These are phyloP conservation scores for Protomyces lactucae-debilis DNA, from an alignment of 1,139 yeast species.

Conservation along the genomic window DNA sequence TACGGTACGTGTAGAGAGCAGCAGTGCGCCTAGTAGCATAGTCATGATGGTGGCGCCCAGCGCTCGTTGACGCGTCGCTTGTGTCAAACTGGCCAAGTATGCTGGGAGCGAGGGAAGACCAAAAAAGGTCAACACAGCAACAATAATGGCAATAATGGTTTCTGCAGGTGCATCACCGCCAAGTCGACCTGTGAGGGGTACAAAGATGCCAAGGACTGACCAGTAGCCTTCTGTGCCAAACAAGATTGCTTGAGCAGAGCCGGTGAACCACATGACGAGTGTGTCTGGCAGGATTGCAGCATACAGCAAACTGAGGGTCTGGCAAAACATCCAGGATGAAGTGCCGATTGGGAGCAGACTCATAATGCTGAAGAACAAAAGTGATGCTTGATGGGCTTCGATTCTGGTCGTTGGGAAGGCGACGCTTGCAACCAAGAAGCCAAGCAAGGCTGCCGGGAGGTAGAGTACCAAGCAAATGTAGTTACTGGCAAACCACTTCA, in stretches of 20 bases:
- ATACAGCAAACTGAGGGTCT: conserved; percentile 3
- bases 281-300: conserved; percentile 12
- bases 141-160: conserved; percentile 25
- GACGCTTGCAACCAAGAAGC: conserved; percentile 1
- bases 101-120: conserved; percentile 23
- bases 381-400: conserved; percentile 4
- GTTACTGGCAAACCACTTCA: conserved; percentile 16
- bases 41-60: conserved; percentile 2
- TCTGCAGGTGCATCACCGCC: conserved; percentile 27
- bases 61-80: conserved; percentile 1
- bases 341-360: conserved; percentile 10
- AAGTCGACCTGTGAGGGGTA: conserved; percentile 28
- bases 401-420: neutral
- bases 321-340: conserved; percentile 17
- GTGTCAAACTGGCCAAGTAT: conserved; percentile 12
- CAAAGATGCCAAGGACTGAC: conserved; percentile 26
- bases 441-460: conserved; percentile 10
- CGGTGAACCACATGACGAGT: neutral
- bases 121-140: conserved; percentile 2
- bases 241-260: conserved; percentile 19
- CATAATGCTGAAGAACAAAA: conserved; percentile 4
- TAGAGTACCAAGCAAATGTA: conserved; percentile 10
- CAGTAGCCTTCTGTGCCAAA: conserved; percentile 21
- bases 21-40: neutral
- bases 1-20: conserved; percentile 4